These are phyloP conservation scores for Pestalotiopsis sp. DNA, from an alignment of 2,329 filamentous ascomycete species.

Conservation along the genomic window DNA sequence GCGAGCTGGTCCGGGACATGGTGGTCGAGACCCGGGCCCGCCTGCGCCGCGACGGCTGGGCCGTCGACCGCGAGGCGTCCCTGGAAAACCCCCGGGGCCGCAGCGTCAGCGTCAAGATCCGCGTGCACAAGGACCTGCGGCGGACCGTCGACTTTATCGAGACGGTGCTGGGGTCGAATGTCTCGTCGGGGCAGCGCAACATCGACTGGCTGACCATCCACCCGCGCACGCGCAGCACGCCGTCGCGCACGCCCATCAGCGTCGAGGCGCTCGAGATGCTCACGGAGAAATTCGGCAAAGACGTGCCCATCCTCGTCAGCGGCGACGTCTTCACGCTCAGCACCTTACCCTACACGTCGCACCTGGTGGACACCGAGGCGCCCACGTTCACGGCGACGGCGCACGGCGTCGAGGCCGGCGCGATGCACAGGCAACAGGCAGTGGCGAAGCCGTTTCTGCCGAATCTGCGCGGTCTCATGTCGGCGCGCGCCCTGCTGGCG, in stretches of 20 bases:
- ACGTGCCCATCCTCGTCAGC: constrained; percentile 68
- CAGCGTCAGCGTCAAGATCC: constrained; percentile 72
- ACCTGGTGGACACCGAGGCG: constrained; percentile 26
- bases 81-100: constrained; percentile 47
- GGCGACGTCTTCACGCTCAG: constrained; percentile 67
- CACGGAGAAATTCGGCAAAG: constrained; percentile 51
- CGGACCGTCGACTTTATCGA: constrained; percentile 65
- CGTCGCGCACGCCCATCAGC: constrained; percentile 63
- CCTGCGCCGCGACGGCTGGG: constrained; percentile 57
- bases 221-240: constrained; percentile 63
- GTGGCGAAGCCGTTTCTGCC: constrained; percentile 38
- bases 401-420: constrained; percentile 2
- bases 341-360: constrained; percentile 47
- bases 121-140: constrained; percentile 66
- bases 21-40: constrained; percentile 57
- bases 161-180: constrained; percentile 63
- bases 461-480: constrained; percentile 67
- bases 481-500: constrained; percentile 67
- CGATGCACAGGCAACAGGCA: constrained; percentile 16
- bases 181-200: too few species aligned
- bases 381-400: constrained; percentile 24
- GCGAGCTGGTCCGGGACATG: constrained; percentile 69
- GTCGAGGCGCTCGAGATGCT: constrained; percentile 62
- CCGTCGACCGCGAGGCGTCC: constrained; percentile 46
- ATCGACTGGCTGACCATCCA: constrained; percentile 74